phyloP scores from a whole-genome alignment of 1,284 basidiomycete genomes.

The Heterobasidion parviporum region DNA sequence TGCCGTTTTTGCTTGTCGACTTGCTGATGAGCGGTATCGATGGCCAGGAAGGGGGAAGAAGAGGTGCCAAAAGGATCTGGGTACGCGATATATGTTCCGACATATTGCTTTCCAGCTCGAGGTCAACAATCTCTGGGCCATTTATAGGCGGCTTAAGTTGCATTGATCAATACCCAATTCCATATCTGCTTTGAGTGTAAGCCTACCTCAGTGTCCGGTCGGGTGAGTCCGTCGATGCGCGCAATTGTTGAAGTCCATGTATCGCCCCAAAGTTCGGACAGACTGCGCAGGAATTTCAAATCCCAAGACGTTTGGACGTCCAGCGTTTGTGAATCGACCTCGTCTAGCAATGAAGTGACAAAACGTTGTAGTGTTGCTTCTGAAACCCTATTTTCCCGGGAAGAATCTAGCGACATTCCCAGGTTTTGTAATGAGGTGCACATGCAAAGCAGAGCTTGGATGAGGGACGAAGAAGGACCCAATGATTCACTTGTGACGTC shows the following conservation, averaged over 20 bases:
- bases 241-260: conserved; percentile 22
- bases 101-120: conserved; percentile 7
- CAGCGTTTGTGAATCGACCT: conserved; percentile 17
- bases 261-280: conserved; percentile 30
- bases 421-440: conserved; percentile 46
- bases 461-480: not conserved
- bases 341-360: conserved; percentile 24
- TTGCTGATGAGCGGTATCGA: conserved; percentile 7
- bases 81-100: conserved; percentile 20
- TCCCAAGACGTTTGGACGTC: conserved; percentile 27
- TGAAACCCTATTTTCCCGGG: conserved; percentile 25
- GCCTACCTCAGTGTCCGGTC: conserved; percentile 20
- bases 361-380: conserved; percentile 34
- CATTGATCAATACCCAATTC: too few species aligned
- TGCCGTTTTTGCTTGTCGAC: conserved; percentile 12
- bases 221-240: conserved; percentile 22
- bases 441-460: conserved; percentile 43
- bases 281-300: conserved; percentile 39
- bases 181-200: not conserved
- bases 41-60: conserved; percentile 21
- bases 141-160: not conserved
- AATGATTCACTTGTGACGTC: not conserved
- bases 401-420: conserved; percentile 31
- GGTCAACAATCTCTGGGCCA: conserved; percentile 1
- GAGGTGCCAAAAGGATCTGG: conserved; percentile 24